phyloP scores from a whole-genome alignment of 441 rosid species.

The Pelargonium australe region DNA sequence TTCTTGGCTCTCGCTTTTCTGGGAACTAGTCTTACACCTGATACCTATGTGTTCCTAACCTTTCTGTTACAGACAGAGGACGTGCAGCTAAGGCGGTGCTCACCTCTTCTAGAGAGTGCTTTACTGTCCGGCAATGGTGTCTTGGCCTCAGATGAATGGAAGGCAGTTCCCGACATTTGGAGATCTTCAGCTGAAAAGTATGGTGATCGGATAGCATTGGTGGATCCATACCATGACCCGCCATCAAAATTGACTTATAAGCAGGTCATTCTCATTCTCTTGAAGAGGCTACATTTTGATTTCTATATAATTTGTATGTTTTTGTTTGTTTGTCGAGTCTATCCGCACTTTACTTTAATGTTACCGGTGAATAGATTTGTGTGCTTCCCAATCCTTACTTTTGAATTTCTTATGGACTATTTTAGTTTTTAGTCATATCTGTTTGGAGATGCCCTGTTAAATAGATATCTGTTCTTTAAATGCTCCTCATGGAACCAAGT shows the following conservation, averaged over 20 bases:
- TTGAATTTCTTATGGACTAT: background rate
- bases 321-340: background rate
- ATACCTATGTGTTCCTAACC: background rate
- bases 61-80: conserved; percentile 40
- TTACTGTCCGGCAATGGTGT: conserved; percentile 24
- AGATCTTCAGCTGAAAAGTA: conserved; percentile 73
- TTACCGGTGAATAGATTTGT: background rate
- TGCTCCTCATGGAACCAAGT: background rate
- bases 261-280: conserved; percentile 39
- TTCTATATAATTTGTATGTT: background rate
- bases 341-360: background rate
- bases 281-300: background rate
- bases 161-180: conserved; percentile 90
- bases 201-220: conserved; percentile 66
- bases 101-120: conserved; percentile 55
- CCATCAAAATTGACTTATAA: conserved; percentile 68
- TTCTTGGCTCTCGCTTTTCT: background rate
- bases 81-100: conserved; percentile 41
- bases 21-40: background rate
- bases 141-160: conserved; percentile 52
- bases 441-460: background rate
- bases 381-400: background rate
- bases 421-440: background rate
- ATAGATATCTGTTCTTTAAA: background rate
- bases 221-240: conserved; percentile 86